Evolutionary conservation across 805 yeast genomes (phyloP).

Genomic region (Myxozyma lipomycoides): DNA sequence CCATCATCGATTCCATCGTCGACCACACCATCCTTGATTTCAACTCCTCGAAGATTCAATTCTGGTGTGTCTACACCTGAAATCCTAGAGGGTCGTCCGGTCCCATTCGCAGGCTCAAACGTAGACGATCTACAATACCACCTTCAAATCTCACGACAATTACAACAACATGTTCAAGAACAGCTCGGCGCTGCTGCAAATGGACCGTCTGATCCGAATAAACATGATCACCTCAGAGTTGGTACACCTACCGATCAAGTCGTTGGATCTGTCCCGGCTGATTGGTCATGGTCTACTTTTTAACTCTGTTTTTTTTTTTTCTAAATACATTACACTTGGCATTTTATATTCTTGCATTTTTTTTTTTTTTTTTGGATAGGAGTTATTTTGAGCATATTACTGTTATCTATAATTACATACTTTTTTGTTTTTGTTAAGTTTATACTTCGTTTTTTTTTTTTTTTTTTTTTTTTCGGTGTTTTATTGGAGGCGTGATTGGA

Average conservation of each 20-base stretch:
- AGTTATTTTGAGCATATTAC: background rate
- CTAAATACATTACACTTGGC: no score
- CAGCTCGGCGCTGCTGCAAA: conserved; percentile 14
- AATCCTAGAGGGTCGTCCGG: background rate
- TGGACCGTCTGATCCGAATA: conserved; percentile 2
- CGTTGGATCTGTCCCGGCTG: conserved; percentile 32
- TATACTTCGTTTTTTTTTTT: background rate
- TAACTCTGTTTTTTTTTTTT: conserved; percentile 6
- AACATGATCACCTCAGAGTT: background rate
- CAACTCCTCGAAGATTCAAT: background rate
- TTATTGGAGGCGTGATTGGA: no score
- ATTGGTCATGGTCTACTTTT: conserved; percentile 34
- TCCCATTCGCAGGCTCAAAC: background rate
- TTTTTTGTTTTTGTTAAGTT: background rate
- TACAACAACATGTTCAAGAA: conserved; percentile 17
- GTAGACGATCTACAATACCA: background rate
- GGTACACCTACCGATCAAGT: conserved; percentile 17
- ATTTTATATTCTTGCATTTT: no score
- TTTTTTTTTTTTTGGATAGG: no score
- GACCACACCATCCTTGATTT: background rate
- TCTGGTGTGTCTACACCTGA: background rate
- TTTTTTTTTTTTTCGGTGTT: no score
- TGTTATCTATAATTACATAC: background rate
- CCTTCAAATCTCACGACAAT: conserved; percentile 4
- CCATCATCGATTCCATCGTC: background rate